These are phyloP conservation scores for Rhytidiadelphus loreus DNA, from an alignment of 225 moss, liverwort and hornwort species.

Conservation along the genomic window DNA sequence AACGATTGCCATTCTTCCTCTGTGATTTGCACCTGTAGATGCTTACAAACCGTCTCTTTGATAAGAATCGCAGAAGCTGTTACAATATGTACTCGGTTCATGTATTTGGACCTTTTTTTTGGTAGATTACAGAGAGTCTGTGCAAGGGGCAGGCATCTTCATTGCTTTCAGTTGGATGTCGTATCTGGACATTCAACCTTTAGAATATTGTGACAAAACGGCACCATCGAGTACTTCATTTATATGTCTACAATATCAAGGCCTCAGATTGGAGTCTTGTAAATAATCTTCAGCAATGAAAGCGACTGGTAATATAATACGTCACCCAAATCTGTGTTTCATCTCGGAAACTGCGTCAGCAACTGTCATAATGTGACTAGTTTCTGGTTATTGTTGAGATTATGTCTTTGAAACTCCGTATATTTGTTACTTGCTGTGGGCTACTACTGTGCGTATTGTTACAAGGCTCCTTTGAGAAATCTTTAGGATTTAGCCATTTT, in stretches of 20 bases:
- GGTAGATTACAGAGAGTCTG: not conserved
- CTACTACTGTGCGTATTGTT: not conserved
- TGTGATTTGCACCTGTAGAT: not conserved
- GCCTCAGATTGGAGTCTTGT: constrained; percentile 1
- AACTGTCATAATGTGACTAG: not conserved
- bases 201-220: not conserved
- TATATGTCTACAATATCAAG: not conserved
- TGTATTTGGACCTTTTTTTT: not conserved
- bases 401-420: not conserved
- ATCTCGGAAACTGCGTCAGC: not conserved
- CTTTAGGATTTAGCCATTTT: not conserved
- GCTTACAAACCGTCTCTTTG: not conserved
- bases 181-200: not conserved
- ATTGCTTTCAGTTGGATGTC: not conserved
- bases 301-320: not conserved
- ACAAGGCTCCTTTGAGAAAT: not conserved
- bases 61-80: not conserved
- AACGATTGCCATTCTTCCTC: not conserved
- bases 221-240: not conserved
- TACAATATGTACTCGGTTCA: not conserved
- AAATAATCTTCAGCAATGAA: not conserved
- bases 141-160: not conserved
- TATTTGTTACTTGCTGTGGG: not conserved
- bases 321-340: not conserved
- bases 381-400: not conserved